Conservation (phyloP, 805 yeast species). For the Kodamaea hsintzibuensis region DNA sequence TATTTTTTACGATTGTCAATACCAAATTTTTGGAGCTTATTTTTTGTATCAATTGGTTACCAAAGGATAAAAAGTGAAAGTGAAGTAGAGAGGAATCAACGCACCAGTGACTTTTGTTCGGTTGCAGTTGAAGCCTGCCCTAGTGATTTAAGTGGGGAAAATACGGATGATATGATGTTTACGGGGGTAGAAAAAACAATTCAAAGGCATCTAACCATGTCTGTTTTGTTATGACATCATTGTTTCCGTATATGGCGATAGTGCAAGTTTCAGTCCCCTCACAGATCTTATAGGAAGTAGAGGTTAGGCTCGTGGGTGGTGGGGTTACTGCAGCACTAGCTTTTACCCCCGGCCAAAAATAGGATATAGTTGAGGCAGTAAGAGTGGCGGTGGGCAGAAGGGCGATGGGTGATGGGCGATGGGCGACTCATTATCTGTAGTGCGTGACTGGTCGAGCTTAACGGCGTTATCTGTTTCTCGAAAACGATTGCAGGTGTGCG, state of each 20-base stretch:
- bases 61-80: slow-evolving; percentile 1
- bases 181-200: not conserved
- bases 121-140: not conserved
- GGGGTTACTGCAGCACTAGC: not conserved
- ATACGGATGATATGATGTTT: not conserved
- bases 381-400: not conserved
- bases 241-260: not conserved
- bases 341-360: too few species aligned
- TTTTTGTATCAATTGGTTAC: slow-evolving; percentile 6
- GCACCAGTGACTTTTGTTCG: not conserved
- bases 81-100: slow-evolving; percentile 2
- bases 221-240: not conserved
- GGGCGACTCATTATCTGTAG: not conserved
- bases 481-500: not conserved
- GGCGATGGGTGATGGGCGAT: not conserved
- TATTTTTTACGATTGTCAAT: not conserved
- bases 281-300: not conserved
- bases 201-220: not conserved
- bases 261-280: not conserved
- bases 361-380: not conserved
- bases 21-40: not conserved
- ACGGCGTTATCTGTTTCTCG: not conserved
- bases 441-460: not conserved
- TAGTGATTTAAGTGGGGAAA: slow-evolving; percentile 3
- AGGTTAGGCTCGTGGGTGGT: not conserved